Percentiles rank a stretch among this genome's conserved stretches.
These are phyloP conservation scores for Xylariaceae sp. DNA, from an alignment of 2,329 filamentous ascomycete genomes.

Conservation along the genomic window DNA sequence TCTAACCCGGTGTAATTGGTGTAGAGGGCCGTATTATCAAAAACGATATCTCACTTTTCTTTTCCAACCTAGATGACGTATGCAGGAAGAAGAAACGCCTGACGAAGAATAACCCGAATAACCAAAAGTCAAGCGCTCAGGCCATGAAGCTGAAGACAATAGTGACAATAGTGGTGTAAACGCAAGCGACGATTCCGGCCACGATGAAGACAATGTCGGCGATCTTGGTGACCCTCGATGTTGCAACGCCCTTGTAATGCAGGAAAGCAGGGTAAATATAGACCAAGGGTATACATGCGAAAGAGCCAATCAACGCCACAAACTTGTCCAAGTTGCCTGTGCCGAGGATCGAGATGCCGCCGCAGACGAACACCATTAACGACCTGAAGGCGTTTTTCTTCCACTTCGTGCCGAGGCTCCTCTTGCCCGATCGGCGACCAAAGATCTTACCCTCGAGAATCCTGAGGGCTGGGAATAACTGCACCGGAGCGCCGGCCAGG, in stretches of 20 bases:
- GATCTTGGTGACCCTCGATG: conserved; percentile 59
- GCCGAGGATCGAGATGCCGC: conserved; percentile 66
- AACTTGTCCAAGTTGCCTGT: conserved; percentile 76
- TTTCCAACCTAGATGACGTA: conserved; percentile 15
- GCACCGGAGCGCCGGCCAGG: conserved; percentile 75
- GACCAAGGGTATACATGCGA: conserved; percentile 77
- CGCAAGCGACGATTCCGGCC: conserved; percentile 70
- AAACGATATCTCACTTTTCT: background rate
- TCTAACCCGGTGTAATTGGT: background rate
- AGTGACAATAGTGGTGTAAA: conserved; percentile 73
- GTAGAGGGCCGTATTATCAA: background rate
- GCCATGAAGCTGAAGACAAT: conserved; percentile 50
- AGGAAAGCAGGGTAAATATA: conserved; percentile 78
- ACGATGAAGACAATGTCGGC: conserved; percentile 69
- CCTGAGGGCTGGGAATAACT: conserved; percentile 75
- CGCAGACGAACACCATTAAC: conserved; percentile 62
- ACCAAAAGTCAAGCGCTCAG: conserved; percentile 13
- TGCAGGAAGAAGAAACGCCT: background rate
- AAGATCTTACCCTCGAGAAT: conserved; percentile 75
- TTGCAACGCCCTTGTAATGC: conserved; percentile 72
- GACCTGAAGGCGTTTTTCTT: conserved; percentile 75
- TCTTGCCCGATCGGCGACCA: conserved; percentile 72
- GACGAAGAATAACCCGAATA: background rate
- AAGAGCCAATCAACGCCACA: conserved; percentile 74
- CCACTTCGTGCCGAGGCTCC: conserved; percentile 71